These are phyloP conservation scores for Trichophyton verrucosum DNA, from an alignment of 2,329 filamentous ascomycete genomes.

Conservation along the genomic window DNA sequence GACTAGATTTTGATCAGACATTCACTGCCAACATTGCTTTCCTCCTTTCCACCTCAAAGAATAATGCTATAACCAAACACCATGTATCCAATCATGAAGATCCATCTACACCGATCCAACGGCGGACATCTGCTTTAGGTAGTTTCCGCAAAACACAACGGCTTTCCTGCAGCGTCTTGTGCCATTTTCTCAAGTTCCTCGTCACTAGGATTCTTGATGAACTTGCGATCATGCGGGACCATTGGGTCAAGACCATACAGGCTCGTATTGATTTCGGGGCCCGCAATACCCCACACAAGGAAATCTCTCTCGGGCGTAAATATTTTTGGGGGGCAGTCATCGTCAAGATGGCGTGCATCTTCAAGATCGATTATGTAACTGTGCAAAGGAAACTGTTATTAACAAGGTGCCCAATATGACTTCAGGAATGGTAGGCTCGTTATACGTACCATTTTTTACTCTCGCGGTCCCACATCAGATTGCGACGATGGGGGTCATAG, in stretches of 20 bases:
- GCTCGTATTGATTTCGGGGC: conserved; percentile 6
- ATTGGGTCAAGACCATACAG: conserved; percentile 12
- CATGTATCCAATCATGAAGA: no score
- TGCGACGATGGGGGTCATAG: conserved; percentile 19
- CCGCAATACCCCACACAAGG: conserved; percentile 8
- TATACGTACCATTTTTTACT: conserved; percentile 13
- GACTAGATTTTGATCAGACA: no score
- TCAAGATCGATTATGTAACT: conserved; percentile 14
- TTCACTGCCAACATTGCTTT: no score
- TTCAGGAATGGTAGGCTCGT: neutral
- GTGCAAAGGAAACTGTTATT: neutral
- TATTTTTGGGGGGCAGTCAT: neutral
- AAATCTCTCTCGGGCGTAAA: conserved; percentile 9
- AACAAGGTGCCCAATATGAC: neutral
- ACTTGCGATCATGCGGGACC: conserved; percentile 9
- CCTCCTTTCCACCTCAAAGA: no score
- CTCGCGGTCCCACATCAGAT: conserved; percentile 12
- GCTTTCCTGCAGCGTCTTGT: conserved; percentile 9
- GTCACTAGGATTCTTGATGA: conserved; percentile 8
- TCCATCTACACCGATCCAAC: no score
- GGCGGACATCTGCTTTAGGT: neutral
- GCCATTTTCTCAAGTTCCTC: conserved; percentile 10
- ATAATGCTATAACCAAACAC: no score
- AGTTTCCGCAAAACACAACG: neutral
- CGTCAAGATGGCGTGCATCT: conserved; percentile 8